Conservation (phyloP, 768 basidiomycete genomes). For the Tricholoma matsutake region DNA sequence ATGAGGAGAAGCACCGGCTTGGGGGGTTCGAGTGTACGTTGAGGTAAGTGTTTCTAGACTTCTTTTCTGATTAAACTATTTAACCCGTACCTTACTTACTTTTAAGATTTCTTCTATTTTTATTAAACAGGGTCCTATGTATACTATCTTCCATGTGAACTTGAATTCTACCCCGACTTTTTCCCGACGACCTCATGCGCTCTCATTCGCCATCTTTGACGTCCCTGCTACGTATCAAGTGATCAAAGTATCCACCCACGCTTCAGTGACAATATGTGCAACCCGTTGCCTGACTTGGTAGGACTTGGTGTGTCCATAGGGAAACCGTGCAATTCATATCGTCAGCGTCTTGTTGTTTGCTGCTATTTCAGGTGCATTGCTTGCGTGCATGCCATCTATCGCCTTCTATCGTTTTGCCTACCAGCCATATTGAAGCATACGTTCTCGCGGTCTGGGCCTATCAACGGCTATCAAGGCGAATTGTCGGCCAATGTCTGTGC, state of each 20-base stretch:
- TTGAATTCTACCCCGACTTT: neutral
- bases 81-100: neutral
- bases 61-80: neutral
- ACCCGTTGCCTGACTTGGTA: neutral
- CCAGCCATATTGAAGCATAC: neutral
- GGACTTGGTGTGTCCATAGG: neutral
- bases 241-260: neutral
- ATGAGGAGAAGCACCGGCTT: constrained; percentile 79
- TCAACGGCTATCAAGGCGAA: neutral
- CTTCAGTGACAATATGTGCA: neutral
- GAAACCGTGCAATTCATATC: neutral
- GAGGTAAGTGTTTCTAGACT: constrained; percentile 4
- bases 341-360: neutral
- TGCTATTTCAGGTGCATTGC: neutral
- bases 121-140: neutral
- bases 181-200: neutral
- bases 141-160: neutral
- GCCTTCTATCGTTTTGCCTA: too few relatives aligned
- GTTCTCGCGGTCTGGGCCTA: neutral
- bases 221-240: neutral
- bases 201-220: neutral
- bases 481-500: neutral
- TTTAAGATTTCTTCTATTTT: neutral
- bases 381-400: neutral
- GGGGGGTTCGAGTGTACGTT: constrained; percentile 75